phyloP scores from a whole-genome alignment of 768 basidiomycete species.

The Hypholoma fasciculare region DNA sequence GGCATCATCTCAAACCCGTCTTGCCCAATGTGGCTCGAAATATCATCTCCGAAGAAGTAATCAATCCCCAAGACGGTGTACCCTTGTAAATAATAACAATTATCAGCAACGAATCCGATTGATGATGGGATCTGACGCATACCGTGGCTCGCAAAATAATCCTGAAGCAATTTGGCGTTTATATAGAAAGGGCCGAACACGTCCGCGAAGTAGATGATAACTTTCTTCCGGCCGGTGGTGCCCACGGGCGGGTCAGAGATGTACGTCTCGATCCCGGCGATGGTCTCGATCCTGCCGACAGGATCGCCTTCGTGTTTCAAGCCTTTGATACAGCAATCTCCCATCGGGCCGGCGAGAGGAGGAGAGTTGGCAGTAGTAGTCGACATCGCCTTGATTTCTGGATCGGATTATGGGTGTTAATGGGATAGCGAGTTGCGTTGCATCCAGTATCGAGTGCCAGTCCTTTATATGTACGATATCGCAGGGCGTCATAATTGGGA shows the following conservation, averaged over 20 bases:
- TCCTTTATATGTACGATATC: background rate
- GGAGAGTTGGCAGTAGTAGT: constrained; percentile 14
- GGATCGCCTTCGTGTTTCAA: constrained; percentile 54
- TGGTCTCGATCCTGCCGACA: constrained; percentile 36
- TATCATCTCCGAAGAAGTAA: constrained; percentile 61
- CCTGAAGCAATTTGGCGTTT: constrained; percentile 60
- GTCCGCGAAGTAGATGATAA: constrained; percentile 60
- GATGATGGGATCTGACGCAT: background rate
- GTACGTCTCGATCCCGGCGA: constrained; percentile 52
- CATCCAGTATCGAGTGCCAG: background rate
- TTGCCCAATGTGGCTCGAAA: constrained; percentile 38
- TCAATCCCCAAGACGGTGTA: constrained; percentile 60
- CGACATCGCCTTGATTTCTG: background rate
- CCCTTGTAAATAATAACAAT: constrained; percentile 33
- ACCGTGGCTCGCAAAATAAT: constrained; percentile 49
- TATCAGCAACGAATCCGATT: background rate
- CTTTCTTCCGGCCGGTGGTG: constrained; percentile 33
- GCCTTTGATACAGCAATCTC: constrained; percentile 51
- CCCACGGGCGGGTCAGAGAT: constrained; percentile 44
- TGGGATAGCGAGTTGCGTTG: too few relatives aligned
- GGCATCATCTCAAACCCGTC: constrained; percentile 31
- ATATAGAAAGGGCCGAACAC: constrained; percentile 58
- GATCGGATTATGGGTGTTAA: background rate
- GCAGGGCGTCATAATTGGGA: background rate
- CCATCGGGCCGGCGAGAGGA: constrained; percentile 41